These are phyloP conservation scores for Colletotrichum kahawae DNA, from an alignment of 2,329 filamentous ascomycete genomes.

Conservation along the genomic window DNA sequence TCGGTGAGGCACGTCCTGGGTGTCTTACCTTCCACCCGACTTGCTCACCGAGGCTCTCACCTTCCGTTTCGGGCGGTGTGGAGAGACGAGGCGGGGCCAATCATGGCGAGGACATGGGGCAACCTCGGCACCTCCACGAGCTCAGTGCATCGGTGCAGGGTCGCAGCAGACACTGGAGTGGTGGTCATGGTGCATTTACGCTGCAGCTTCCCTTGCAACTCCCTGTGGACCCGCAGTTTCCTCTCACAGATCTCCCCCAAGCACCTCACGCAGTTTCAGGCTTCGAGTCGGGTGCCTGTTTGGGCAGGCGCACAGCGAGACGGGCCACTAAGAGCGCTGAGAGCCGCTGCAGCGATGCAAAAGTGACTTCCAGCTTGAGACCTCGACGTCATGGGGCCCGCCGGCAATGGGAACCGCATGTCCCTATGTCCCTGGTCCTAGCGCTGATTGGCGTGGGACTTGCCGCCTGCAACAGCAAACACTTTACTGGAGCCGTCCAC, in stretches of 20 bases:
- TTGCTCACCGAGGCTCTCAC: neutral
- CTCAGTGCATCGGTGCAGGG: neutral
- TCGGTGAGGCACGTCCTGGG: neutral
- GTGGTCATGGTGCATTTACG: neutral
- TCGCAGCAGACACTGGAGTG: neutral
- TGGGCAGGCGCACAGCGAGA: neutral
- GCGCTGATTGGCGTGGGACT: slow-evolving; percentile 11
- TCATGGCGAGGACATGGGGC: neutral
- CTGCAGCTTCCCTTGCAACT: neutral
- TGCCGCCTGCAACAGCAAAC: neutral
- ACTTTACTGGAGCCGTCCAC: neutral
- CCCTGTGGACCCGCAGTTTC: neutral
- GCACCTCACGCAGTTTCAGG: neutral
- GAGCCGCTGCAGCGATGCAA: neutral
- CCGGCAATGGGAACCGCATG: neutral
- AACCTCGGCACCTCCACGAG: neutral
- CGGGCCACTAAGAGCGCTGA: neutral
- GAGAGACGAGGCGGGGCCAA: neutral
- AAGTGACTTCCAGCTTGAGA: neutral
- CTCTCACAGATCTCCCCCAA: neutral
- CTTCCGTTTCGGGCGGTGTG: neutral
- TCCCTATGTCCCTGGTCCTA: slow-evolving; percentile 19
- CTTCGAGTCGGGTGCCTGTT: neutral
- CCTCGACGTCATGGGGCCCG: slow-evolving; percentile 15
- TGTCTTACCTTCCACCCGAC: neutral